Evolutionary conservation across 2,329 filamentous ascomycete species (phyloP), one percentile per base, ranked within the genome.

Genomic region (Colletotrichum sp.): DNA sequence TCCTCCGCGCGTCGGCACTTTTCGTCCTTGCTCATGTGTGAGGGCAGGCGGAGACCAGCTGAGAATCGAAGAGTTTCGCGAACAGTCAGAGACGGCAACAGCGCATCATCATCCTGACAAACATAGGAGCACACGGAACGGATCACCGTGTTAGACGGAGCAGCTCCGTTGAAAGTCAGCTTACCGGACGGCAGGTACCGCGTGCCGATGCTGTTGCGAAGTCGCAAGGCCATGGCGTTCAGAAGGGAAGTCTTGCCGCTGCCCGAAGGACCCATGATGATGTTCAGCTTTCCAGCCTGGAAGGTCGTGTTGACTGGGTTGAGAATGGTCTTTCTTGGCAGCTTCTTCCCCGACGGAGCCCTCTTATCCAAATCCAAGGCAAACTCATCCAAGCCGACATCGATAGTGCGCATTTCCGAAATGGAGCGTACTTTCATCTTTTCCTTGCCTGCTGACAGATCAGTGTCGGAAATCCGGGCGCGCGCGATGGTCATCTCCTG

Each of bases 241-340:
- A 96, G 86, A 1, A 95, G 86, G 0, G 93, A 94, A 0, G 94
- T 95, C 82, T 96, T 96, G 2, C 94, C 94, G 61, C 92, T 93
- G 0, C 94, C 94, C 0, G 93, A 95, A 0, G 94, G 94, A 0
- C 94, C 94, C 94, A 96, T 95, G 78, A 96, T 94, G 28, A 95
- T 89, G 77, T 96, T 96, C 16, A 96, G 81, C 16, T 90, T 86
- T 1, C 94, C 93, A 0, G 94, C 90, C 63, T 91, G 88, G 78
- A 96, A 96, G 0, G 90, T 91, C 0, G 93, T 87, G 2, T 89
- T 92, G 14, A 96, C 88, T 0, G 93, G 93, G 71, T 93, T 89
- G 16, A 96, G 84, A 13, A 96, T 95, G 0, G 84, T 88, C 81
- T 91, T 92, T 1, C 84, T 86, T 0, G 89, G 88, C 2, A 89